Conservation (phyloP, 768 basidiomycete genomes). For the Suillus decipiens region DNA sequence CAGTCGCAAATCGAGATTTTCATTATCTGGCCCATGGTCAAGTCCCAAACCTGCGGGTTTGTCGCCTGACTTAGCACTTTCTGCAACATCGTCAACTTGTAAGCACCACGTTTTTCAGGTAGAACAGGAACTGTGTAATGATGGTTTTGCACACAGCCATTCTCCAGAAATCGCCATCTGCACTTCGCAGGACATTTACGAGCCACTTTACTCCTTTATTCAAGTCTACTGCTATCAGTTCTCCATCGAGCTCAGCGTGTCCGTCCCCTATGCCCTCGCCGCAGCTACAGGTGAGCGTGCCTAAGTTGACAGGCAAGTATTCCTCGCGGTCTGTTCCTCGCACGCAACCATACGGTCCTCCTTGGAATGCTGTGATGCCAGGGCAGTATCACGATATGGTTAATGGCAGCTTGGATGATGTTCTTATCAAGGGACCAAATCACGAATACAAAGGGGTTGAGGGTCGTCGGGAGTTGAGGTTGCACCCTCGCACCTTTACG, state of each 20-base stretch:
- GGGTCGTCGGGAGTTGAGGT: neutral
- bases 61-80: neutral
- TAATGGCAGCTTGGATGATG: neutral
- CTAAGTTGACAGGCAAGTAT: conserved; percentile 20
- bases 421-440: conserved; percentile 5
- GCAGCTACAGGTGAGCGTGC: conserved; percentile 12
- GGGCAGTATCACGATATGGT: conserved; percentile 1
- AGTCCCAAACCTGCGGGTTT: neutral
- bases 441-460: neutral
- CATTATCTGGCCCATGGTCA: conserved; percentile 8
- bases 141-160: neutral
- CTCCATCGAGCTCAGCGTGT: conserved; percentile 11
- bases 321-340: conserved; percentile 30
- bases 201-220: conserved; percentile 28
- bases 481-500: neutral
- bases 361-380: conserved; percentile 37
- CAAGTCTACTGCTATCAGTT: conserved; percentile 18
- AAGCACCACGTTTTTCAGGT: neutral
- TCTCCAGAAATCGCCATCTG: neutral
- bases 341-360: conserved; percentile 40
- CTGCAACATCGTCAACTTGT: neutral
- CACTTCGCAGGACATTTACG: conserved; percentile 15
- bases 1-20: neutral
- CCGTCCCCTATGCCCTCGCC: conserved; percentile 3
- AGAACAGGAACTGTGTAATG: neutral